phyloP scores from a whole-genome alignment of 139 green algal species.

The Chlamydomonas sphaeroides region DNA sequence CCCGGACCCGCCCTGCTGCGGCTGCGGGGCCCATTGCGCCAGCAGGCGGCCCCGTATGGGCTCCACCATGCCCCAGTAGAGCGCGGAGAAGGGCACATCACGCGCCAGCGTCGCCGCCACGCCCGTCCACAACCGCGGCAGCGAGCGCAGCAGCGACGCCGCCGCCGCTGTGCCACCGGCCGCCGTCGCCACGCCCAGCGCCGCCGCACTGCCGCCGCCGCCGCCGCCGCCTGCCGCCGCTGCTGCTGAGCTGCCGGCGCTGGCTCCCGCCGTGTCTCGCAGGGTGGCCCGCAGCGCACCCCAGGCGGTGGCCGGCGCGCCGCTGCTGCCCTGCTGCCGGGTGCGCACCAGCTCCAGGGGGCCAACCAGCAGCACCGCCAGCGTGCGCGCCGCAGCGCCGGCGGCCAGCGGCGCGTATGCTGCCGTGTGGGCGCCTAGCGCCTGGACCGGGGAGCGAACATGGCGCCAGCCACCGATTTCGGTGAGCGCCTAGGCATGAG shows the following conservation, averaged over 20 bases:
- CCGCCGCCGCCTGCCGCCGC: neutral
- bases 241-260: neutral
- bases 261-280: conserved; percentile 3
- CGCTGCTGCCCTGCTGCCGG: conserved; percentile 69
- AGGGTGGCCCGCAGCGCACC: conserved; percentile 18
- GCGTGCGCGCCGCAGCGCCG: conserved; percentile 69
- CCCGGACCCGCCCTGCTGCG: neutral
- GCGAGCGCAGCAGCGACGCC: conserved; percentile 20
- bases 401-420: conserved; percentile 70
- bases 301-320: conserved; percentile 21
- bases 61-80: conserved; percentile 95
- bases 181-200: neutral
- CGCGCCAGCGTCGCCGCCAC: conserved; percentile 83
- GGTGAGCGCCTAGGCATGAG: too few relatives aligned
- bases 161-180: neutral
- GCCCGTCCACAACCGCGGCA: conserved; percentile 78
- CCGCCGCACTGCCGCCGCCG: neutral
- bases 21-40: neutral
- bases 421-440: too few relatives aligned
- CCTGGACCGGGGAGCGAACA: too few relatives aligned
- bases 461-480: too few relatives aligned
- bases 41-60: conserved; percentile 71
- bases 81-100: conserved; percentile 93
- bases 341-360: conserved; percentile 89
- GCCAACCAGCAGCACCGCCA: conserved; percentile 79